A percentile compares a stretch with the other conserved stretches of the same genome.
These are phyloP conservation scores for Neoboletus magnificus DNA, from an alignment of 768 basidiomycete species.

Conservation along the genomic window DNA sequence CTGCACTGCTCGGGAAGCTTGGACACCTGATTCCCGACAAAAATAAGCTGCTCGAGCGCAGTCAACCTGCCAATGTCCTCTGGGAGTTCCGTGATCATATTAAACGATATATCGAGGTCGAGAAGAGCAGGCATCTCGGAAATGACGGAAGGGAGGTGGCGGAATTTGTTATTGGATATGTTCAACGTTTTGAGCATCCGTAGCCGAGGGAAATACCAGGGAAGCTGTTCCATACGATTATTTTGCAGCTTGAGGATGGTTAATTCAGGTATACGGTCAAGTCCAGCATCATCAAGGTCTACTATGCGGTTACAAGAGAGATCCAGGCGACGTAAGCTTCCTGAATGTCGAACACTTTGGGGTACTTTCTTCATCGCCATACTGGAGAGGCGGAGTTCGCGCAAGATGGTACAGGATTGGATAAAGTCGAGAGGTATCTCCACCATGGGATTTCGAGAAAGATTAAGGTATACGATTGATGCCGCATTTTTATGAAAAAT, in stretches of 20 bases:
- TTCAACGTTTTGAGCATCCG: slow-evolving; percentile 73
- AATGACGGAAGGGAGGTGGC: slow-evolving; percentile 67
- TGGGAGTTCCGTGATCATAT: slow-evolving; percentile 78
- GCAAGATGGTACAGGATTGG: slow-evolving; percentile 77
- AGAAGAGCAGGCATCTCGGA: slow-evolving; percentile 67
- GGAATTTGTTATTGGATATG: slow-evolving; percentile 95
- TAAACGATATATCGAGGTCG: slow-evolving; percentile 94
- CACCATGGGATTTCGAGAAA: slow-evolving; percentile 93
- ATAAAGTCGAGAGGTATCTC: slow-evolving; percentile 97
- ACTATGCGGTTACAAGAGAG: slow-evolving; percentile 88
- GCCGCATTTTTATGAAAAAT: slow-evolving; percentile 81
- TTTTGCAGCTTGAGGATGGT: slow-evolving; percentile 76
- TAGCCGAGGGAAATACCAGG: slow-evolving; percentile 79
- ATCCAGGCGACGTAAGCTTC: slow-evolving; percentile 75
- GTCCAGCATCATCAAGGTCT: slow-evolving; percentile 81
- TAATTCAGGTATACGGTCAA: slow-evolving; percentile 74
- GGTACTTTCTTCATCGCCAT: slow-evolving; percentile 97
- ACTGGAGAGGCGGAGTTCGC: slow-evolving; percentile 81
- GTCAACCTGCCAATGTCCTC: slow-evolving; percentile 70
- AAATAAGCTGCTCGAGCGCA: slow-evolving; percentile 65
- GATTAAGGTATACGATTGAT: slow-evolving; percentile 77
- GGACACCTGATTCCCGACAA: slow-evolving; percentile 83
- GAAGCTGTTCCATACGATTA: slow-evolving; percentile 85
- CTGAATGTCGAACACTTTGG: slow-evolving; percentile 70
- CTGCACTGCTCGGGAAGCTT: slow-evolving; percentile 62